Base-by-base conservation (phyloP, 2,329 filamentous ascomycete genomes). In the Neurospora sp. region DNA sequence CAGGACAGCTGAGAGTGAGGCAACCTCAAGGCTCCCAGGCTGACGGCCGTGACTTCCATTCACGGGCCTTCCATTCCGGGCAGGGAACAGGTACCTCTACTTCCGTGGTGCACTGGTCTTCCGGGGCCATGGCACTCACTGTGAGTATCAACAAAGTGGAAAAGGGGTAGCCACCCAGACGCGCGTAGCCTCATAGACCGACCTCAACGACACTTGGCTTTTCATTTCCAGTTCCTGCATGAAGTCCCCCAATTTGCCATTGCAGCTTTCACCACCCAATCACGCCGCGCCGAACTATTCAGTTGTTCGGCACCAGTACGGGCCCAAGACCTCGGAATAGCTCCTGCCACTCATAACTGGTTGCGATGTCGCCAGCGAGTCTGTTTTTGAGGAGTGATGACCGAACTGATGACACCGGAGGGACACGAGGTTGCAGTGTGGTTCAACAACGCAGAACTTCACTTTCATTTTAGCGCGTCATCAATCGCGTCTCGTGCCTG, bases 161-260 rank as follows among this genome's bases (percentile, higher is more conserved):
- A 76, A 76, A 73, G 71, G 74, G 72, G 74, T 73, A 73, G 66
- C 70, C 69, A 68, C 68, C 42, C 67, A 58, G 70, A 70, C 28
- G 42, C 66, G 70, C 68, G 71, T 70, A 69, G 69, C 68, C 69
- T 62, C 71, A 42, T 68, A 28, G 28, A 36, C 39, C 69, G 23
- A 33, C 42, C 69, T 62, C 71, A 42, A 69, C 52, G 28, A 36
- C 42, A 69, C 69, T 68, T 71, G 69, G 52, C 69, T 71, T 23
- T 71, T 77, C 75, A 77, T 77, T 76, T 76, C 73, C 73, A 67
- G 72, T 72, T 71, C 72, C 73, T 76, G 75, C 75, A 76, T 76
- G 75, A 76, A 74, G 67, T 70, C 62, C 68, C 69, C 70, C 70
- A 71, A 72, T 73, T 68, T 68, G 28, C 66, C 39, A 46, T 43